Evolutionary conservation across 2,329 filamentous ascomycete species (phyloP), one percentile per base, ranked within the genome.

Genomic region (Aureobasidium sp.): DNA sequence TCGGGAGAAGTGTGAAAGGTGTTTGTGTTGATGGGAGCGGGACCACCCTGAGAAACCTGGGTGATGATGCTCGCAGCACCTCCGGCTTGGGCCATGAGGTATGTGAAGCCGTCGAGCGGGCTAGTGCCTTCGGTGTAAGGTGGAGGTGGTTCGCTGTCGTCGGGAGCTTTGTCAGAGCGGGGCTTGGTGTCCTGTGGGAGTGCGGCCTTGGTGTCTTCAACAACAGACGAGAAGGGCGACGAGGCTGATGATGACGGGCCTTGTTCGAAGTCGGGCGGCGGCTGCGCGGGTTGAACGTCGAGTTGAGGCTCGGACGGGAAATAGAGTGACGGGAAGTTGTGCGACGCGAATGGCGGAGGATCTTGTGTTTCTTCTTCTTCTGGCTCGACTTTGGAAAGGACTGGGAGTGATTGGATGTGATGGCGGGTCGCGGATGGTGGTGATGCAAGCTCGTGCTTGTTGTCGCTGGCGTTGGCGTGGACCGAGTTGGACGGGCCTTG

Each of bases 61-160:
- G 94, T 99, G 79, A 99, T 96, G 74, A 99, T 96, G 84, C 94
- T 97, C 80, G 92, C 88, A 70, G 92, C 90, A 79, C 92, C 93
- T 82, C 93, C 93, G 78, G 93, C 92, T 75, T 91, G 90, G 78
- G 94, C 92, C 94, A 99, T 99, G 75, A 96, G 85, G 84, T 95
- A 99, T 70, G 89, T 87, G 73, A 99, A 99, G 63, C 91, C 90
- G 64, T 89, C 84, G 74, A 99, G 86, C 66, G 94, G 94, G 79
- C 91, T 97, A 65, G 87, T 88, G 70, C 93, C 92, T 84, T 97
- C 93, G 68, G 90, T 91, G 76, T 99, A 99, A 62, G 94, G 93
- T 63, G 94, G 94, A 64, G 94, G 94, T 63, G 93, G 93, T 79
- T 97, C 94, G 77, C 85, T 84, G 78, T 97, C 93, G 80, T 87